These are phyloP conservation scores for Zygotorulaspora florentina DNA, from an alignment of 805 yeast species.

Conservation along the genomic window DNA sequence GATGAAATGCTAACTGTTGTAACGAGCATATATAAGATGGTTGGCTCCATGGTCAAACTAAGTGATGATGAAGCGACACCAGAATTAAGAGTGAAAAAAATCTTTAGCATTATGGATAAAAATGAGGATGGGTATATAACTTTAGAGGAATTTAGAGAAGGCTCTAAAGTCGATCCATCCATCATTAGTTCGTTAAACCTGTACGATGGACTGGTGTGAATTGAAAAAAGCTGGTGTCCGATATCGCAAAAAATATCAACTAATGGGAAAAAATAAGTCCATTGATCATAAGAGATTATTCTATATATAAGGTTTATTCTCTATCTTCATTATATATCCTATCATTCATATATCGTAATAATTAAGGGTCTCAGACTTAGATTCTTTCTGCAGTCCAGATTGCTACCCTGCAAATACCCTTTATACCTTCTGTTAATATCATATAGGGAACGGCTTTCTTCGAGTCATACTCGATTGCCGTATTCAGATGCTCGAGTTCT, in stretches of 20 bases:
- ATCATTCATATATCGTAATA: too few species aligned
- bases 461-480: constrained; percentile 89
- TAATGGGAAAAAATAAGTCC: background rate
- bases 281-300: background rate
- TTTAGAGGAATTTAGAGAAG: constrained; percentile 79
- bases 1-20: constrained; percentile 78
- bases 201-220: constrained; percentile 72
- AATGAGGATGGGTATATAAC: constrained; percentile 64
- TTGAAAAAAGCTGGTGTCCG: background rate
- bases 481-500: constrained; percentile 90
- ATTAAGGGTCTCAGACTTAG: constrained; percentile 29
- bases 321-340: too few species aligned
- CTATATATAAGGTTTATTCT: background rate
- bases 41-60: constrained; percentile 86
- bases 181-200: constrained; percentile 71
- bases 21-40: constrained; percentile 86
- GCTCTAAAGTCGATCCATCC: constrained; percentile 73
- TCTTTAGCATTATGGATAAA: constrained; percentile 70
- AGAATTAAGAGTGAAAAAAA: constrained; percentile 76
- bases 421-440: constrained; percentile 82
- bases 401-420: constrained; percentile 78
- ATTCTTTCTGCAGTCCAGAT: constrained; percentile 87
- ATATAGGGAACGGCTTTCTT: constrained; percentile 90
- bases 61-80: constrained; percentile 92
- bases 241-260: background rate